Percentiles rank a stretch among this genome's conserved stretches.
Evolutionary conservation across 306 rosid genomes (phyloP).

Genomic region (Rosa multiflora): DNA sequence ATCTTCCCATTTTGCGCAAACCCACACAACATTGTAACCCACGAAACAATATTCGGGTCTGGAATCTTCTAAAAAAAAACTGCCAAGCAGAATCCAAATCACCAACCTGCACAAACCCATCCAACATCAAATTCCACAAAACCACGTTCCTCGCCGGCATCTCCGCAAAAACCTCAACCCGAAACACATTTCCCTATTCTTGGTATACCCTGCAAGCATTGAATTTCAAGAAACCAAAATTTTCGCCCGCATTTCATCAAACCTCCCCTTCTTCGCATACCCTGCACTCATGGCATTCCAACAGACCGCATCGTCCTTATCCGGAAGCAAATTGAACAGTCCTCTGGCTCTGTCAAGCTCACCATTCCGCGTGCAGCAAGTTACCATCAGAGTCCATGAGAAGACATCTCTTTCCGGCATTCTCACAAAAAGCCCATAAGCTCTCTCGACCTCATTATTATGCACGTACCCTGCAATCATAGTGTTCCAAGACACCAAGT

Average conservation of each 20-base stretch:
- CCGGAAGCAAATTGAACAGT: constrained; percentile 58
- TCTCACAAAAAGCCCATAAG: constrained; percentile 47
- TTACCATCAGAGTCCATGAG: constrained; percentile 80
- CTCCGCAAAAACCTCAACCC: constrained; percentile 57
- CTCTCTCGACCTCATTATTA: constrained; percentile 54
- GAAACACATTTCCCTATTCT: constrained; percentile 59
- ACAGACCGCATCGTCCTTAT: constrained; percentile 59
- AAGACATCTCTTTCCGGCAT: constrained; percentile 62
- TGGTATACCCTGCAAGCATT: constrained; percentile 69
- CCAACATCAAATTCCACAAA: constrained; percentile 79
- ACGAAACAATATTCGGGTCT: constrained; percentile 51
- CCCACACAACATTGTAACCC: constrained; percentile 77
- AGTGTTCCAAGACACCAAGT: constrained; percentile 75
- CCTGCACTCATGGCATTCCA: constrained; percentile 83
- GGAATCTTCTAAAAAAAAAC: constrained; percentile 59
- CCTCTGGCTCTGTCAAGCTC: constrained; percentile 70
- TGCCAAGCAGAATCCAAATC: constrained; percentile 70
- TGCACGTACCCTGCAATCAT: constrained; percentile 76
- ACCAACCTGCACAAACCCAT: constrained; percentile 58
- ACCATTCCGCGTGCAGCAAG: constrained; percentile 62
- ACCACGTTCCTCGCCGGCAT: constrained; percentile 65
- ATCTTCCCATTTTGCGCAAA: constrained; percentile 58
- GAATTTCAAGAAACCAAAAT: constrained; percentile 78
- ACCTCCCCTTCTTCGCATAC: constrained; percentile 64
- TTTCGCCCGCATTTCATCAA: constrained; percentile 64